A percentile compares a stretch with the other conserved stretches of the same genome.
Conservation (phyloP, 2,329 filamentous ascomycete species). For the Cercospora zeina region DNA sequence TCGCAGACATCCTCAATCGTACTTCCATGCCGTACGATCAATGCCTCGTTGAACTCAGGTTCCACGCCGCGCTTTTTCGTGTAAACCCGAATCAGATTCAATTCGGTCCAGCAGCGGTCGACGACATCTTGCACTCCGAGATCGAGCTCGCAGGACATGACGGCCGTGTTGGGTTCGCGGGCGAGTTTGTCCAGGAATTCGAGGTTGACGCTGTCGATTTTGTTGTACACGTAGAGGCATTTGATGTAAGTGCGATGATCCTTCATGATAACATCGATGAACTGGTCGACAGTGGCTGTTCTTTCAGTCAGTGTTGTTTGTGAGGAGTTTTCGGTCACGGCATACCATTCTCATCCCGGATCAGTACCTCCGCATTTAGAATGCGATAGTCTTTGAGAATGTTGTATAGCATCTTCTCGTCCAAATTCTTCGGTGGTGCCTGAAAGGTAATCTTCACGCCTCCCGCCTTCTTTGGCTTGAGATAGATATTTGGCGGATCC, state of each 20-base stretch:
- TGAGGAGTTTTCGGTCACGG: background rate
- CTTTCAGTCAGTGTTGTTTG: background rate
- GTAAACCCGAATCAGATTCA: constrained; percentile 87
- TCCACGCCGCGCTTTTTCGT: constrained; percentile 93
- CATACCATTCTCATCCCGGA: constrained; percentile 81
- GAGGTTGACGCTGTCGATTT: constrained; percentile 91
- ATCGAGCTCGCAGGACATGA: constrained; percentile 97
- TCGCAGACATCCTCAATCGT: constrained; percentile 97
- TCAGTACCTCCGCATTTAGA: constrained; percentile 91
- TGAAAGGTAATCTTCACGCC: constrained; percentile 99
- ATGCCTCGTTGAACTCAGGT: constrained; percentile 82
- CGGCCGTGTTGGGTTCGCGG: constrained; percentile 86
- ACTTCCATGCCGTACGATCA: constrained; percentile 86
- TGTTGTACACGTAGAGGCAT: constrained; percentile 98
- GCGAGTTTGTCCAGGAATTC: constrained; percentile 92
- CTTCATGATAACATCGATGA: constrained; percentile 99
- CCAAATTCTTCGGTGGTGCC: constrained; percentile 80
- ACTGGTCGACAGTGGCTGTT: constrained; percentile 86
- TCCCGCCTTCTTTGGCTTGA: constrained; percentile 92
- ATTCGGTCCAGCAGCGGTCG: constrained; percentile 90
- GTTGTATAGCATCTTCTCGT: constrained; percentile 98
- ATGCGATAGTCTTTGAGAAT: constrained; percentile 99
- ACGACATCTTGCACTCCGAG: constrained; percentile 91
- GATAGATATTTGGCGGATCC: constrained; percentile 95
- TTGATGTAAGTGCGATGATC: constrained; percentile 97